Evolutionary conservation across 1,284 basidiomycete genomes (phyloP), one percentile per base, ranked within the genome.

Genomic region (Cutaneotrichosporon spelunceum): DNA sequence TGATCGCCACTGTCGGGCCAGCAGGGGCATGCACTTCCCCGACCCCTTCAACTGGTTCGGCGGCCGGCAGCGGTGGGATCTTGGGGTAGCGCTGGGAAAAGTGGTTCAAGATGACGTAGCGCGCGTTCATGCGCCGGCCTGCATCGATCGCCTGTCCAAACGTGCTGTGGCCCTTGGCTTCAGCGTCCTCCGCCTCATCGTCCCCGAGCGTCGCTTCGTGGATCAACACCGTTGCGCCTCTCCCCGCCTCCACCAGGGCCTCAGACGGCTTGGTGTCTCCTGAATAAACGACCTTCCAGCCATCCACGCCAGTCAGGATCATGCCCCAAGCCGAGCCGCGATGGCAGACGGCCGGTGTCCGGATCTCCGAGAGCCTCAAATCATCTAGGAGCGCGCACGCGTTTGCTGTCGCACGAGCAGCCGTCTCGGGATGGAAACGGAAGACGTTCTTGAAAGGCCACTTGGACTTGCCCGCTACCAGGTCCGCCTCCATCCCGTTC

Each of bases 61-160:
- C 53, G 14, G 55, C 47, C 50, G 68, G 65, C 50, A 81, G 64
- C 47, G 83, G 83, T 1, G 91, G 89, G 71, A 93, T 82, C 71
- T 91, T 93, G 14, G 93, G 93, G 77, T 96, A 96, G 13, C 94
- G 86, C 59, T 91, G 90, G 13, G 93, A 96, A 78, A 98, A 98
- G 77, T 98, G 94, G 2, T 93, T 98, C 26, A 98, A 83, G 36
- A 98, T 83, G 26, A 91, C 82, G 67, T 91, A 87, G 60, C 86
- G 80, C 0, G 92, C 93, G 8, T 84, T 82, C 91, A 95, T 94
- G 67, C 89, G 91, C 69, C 33, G 42, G 2, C 87, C 93, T 27
- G 93, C 83, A 19, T 85, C 83, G 45, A 96, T 84, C 0, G 94
- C 94, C 73, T 96, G 89, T 1, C 90, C 87, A 64, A 93, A 86